Evolutionary conservation across 345 rosid genomes (phyloP).

Genomic region (Populus tremula): DNA sequence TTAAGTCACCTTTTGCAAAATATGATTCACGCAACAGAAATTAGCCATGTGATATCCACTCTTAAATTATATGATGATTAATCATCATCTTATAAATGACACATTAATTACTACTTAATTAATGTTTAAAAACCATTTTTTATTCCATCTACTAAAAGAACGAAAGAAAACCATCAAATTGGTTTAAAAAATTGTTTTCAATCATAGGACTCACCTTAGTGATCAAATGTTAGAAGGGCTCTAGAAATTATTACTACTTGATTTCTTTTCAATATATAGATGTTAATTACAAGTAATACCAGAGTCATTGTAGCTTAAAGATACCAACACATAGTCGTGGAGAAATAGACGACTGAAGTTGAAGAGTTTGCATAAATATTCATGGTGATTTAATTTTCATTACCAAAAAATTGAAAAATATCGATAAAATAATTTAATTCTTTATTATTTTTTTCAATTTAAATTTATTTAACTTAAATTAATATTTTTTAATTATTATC

Average conservation of each 20-base stretch:
- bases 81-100: slow-evolving; percentile 44
- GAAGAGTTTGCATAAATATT: slow-evolving; percentile 27
- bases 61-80: slow-evolving; percentile 42
- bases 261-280: slow-evolving; percentile 9
- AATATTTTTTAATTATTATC: no score
- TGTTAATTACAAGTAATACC: slow-evolving; percentile 25
- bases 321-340: not conserved
- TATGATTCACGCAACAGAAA: slow-evolving; percentile 14
- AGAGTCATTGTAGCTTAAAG: no score
- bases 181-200: slow-evolving; percentile 18
- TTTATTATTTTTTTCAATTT: no score
- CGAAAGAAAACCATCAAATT: slow-evolving; percentile 10
- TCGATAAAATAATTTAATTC: no score
- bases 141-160: slow-evolving; percentile 12
- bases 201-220: slow-evolving; percentile 20
- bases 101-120: slow-evolving; percentile 18
- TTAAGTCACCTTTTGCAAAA: slow-evolving; percentile 7
- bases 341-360: slow-evolving; percentile 28
- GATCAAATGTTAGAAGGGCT: slow-evolving; percentile 5
- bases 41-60: slow-evolving; percentile 33
- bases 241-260: slow-evolving; percentile 19
- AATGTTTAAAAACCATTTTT: not conserved
- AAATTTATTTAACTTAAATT: no score
- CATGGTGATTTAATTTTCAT: no score
- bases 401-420: no score